These are phyloP conservation scores for Suhomyces bolitotheri DNA, from an alignment of 1,139 yeast genomes.

Conservation along the genomic window DNA sequence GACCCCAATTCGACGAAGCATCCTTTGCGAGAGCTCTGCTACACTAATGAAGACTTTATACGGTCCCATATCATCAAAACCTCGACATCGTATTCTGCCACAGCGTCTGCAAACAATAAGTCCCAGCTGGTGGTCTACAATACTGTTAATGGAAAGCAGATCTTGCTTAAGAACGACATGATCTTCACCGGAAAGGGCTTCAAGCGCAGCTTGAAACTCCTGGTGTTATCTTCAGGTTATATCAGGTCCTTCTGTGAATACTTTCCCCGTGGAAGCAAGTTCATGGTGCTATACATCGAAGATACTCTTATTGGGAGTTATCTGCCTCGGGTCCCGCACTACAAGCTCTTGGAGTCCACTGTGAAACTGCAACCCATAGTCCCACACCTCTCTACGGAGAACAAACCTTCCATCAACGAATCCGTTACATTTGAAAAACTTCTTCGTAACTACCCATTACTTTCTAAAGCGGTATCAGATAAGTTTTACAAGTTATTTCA, in stretches of 20 bases:
- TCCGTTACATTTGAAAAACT: slow-evolving; percentile 31
- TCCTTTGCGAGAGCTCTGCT: slow-evolving; percentile 57
- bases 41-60: slow-evolving; percentile 61
- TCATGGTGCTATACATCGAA: slow-evolving; percentile 55
- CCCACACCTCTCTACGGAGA: background rate
- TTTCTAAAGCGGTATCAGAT: slow-evolving; percentile 49
- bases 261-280: slow-evolving; percentile 49
- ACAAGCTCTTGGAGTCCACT: slow-evolving; percentile 2
- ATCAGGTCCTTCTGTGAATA: slow-evolving; percentile 49
- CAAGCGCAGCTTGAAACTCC: slow-evolving; percentile 45
- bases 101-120: slow-evolving; percentile 43
- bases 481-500: slow-evolving; percentile 46
- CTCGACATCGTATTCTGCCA: slow-evolving; percentile 32
- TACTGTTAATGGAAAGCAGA: slow-evolving; percentile 61
- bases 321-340: slow-evolving; percentile 2
- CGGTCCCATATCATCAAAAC: slow-evolving; percentile 64
- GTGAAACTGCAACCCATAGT: background rate
- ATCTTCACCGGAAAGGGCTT: slow-evolving; percentile 62
- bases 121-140: slow-evolving; percentile 47
- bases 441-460: slow-evolving; percentile 46
- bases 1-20: slow-evolving; percentile 46
- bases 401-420: slow-evolving; percentile 4
- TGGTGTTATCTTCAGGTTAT: slow-evolving; percentile 44
- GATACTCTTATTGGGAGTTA: slow-evolving; percentile 47
- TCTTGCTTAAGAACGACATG: slow-evolving; percentile 56